Conservation (phyloP, 306 rosid species). For the Astragalus membranaceus region DNA sequence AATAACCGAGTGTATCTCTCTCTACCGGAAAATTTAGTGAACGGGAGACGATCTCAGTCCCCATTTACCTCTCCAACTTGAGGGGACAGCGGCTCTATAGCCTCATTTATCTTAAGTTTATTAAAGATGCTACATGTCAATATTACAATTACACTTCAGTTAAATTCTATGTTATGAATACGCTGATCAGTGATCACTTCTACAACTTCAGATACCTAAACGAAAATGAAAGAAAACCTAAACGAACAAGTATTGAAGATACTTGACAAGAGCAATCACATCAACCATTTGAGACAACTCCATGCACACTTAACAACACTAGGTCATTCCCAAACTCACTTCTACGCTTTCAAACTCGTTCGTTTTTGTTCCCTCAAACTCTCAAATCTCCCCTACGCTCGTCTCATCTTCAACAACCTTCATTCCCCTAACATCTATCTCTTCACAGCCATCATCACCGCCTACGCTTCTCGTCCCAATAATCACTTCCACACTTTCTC, state of each 20-base stretch:
- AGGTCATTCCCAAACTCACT: slow-evolving; percentile 62
- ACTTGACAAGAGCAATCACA: slow-evolving; percentile 42
- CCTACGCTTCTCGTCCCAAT: slow-evolving; percentile 40
- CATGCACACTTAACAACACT: slow-evolving; percentile 45
- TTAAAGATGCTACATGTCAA: no score
- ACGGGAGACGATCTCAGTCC: no score
- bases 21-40: no score
- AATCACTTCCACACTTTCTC: slow-evolving; percentile 27
- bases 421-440: slow-evolving; percentile 51
- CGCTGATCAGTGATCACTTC: no score
- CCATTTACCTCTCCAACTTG: no score
- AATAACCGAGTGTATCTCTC: no score
- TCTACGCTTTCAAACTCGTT: slow-evolving; percentile 68
- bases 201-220: background rate
- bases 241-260: slow-evolving; percentile 29
- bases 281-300: slow-evolving; percentile 62
- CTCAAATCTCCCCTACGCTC: slow-evolving; percentile 50
- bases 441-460: slow-evolving; percentile 68
- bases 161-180: no score
- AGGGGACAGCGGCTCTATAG: no score
- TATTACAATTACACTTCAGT: no score
- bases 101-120: no score
- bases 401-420: slow-evolving; percentile 44
- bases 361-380: slow-evolving; percentile 52
- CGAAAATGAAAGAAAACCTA: slow-evolving; percentile 18